Percentiles rank a stretch among this genome's conserved stretches.
phyloP scores from a whole-genome alignment of 108 stramenopile genomes.

The Cyclostephanos tholiformis region DNA sequence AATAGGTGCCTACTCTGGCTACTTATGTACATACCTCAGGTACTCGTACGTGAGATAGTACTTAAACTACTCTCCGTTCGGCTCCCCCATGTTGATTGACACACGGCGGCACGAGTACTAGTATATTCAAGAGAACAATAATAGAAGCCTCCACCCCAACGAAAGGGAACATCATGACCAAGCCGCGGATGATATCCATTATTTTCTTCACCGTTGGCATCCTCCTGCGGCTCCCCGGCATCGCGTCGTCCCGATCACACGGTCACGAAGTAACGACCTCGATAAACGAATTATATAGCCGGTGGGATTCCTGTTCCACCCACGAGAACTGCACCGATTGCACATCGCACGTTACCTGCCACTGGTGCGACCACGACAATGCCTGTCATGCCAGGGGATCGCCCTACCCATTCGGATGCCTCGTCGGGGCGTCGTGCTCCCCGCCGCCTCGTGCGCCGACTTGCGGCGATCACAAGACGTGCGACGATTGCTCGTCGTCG shows the following conservation, averaged over 20 bases:
- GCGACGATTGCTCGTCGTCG: constrained; percentile 34
- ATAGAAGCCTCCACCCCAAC: too few species aligned
- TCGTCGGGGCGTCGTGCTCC: constrained; percentile 71
- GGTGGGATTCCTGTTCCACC: constrained; percentile 49
- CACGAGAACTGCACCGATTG: constrained; percentile 70
- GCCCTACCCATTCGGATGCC: constrained; percentile 76
- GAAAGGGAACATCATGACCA: not conserved
- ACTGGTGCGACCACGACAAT: constrained; percentile 84
- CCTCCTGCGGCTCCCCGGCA: not conserved
- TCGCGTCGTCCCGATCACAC: not conserved
- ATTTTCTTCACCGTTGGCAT: not conserved
- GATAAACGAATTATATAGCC: not conserved
- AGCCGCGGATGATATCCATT: constrained; percentile 2
- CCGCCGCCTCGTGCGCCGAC: constrained; percentile 1
- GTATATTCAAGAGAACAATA: too few species aligned
- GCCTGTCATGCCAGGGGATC: constrained; percentile 80
- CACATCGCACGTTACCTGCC: constrained; percentile 58
- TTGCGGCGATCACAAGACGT: constrained; percentile 39
- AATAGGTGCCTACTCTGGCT: too few species aligned
- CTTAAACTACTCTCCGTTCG: too few species aligned
- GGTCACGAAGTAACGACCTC: not conserved
- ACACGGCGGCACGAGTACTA: too few species aligned
- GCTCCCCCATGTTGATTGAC: too few species aligned
- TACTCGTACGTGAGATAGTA: too few species aligned
- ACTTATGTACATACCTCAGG: too few species aligned